Conservation (phyloP, 345 rosid genomes). For the Boechera divaricarpa region DNA sequence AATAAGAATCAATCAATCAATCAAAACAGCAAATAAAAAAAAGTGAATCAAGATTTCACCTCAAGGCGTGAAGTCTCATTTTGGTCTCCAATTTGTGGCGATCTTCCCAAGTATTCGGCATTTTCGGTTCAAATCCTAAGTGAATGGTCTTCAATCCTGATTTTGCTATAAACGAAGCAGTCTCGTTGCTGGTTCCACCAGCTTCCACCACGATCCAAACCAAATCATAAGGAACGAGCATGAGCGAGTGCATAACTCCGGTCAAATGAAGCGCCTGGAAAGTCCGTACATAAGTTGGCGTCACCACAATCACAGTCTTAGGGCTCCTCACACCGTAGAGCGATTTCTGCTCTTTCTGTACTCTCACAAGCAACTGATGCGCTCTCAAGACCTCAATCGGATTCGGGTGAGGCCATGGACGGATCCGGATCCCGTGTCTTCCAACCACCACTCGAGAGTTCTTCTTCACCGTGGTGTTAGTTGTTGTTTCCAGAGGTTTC, state of each 20-base stretch:
- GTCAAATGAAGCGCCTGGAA: conserved; percentile 94
- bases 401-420: conserved; percentile 99
- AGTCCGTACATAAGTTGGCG: conserved; percentile 95
- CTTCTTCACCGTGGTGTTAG: conserved; percentile 31
- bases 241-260: conserved; percentile 93
- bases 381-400: conserved; percentile 94
- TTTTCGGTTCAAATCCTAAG: conserved; percentile 60
- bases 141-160: conserved; percentile 77
- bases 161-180: conserved; percentile 72
- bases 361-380: conserved; percentile 79
- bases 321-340: conserved; percentile 79
- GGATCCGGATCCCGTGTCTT: conserved; percentile 99
- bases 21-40: neutral
- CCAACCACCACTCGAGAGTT: conserved; percentile 87
- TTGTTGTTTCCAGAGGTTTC: conserved; percentile 30
- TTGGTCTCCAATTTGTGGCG: conserved; percentile 68
- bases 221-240: conserved; percentile 89
- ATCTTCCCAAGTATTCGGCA: conserved; percentile 84
- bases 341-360: conserved; percentile 87
- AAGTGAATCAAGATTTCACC: conserved; percentile 47
- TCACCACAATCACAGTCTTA: conserved; percentile 72
- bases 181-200: conserved; percentile 78
- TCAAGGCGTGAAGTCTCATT: conserved; percentile 86
- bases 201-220: conserved; percentile 99
- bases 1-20: conserved; percentile 8